Percentiles rank a stretch among this genome's conserved stretches.
Conservation (phyloP, 2,329 filamentous ascomycete genomes). For the Penicillium sp. region DNA sequence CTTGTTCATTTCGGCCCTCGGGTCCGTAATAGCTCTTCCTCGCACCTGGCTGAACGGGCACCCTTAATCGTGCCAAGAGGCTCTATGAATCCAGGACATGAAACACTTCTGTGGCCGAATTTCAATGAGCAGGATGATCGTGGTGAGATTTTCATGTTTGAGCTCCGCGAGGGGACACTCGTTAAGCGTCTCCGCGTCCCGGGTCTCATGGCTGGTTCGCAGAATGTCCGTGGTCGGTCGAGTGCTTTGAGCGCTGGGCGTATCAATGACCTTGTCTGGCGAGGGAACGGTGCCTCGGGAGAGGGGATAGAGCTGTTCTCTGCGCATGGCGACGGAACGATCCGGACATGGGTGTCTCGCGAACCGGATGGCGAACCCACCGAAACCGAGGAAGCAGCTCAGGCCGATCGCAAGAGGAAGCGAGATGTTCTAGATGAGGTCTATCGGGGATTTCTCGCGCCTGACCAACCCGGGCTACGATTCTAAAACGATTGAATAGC, state of each 20-base stretch:
- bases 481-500: neutral
- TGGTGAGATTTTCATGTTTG: conserved; percentile 71
- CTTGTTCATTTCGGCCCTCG: conserved; percentile 82
- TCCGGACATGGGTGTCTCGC: conserved; percentile 72
- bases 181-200: conserved; percentile 69
- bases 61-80: conserved; percentile 64
- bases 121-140: conserved; percentile 63
- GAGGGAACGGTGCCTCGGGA: conserved; percentile 58
- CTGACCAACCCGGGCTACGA: conserved; percentile 1
- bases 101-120: conserved; percentile 78
- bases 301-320: conserved; percentile 72
- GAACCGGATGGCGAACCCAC: conserved; percentile 48
- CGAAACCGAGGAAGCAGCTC: conserved; percentile 51
- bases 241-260: conserved; percentile 56
- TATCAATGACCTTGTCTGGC: conserved; percentile 75
- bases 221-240: conserved; percentile 40
- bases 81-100: conserved; percentile 55
- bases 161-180: conserved; percentile 72
- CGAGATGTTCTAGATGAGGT: conserved; percentile 76
- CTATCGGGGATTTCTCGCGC: conserved; percentile 69
- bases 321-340: conserved; percentile 78
- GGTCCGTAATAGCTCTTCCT: conserved; percentile 65
- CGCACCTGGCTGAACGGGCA: conserved; percentile 58
- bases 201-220: conserved; percentile 47
- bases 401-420: conserved; percentile 61